Conservation (phyloP, 2,329 filamentous ascomycete genomes). For the Aspergillus ustus region DNA sequence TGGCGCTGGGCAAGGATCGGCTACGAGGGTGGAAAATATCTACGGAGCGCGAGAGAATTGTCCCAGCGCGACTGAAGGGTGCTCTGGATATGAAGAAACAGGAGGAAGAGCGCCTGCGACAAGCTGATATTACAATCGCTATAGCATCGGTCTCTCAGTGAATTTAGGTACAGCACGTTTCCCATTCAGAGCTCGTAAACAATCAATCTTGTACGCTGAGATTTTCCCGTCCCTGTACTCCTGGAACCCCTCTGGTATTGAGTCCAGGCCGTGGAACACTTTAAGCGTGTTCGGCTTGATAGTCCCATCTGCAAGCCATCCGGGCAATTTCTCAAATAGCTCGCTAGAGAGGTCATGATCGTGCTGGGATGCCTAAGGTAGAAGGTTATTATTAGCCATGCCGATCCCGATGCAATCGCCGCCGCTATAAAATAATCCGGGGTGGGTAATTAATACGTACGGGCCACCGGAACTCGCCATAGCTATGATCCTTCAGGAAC, state of each 20-base stretch:
- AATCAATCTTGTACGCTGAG: slow-evolving; percentile 48
- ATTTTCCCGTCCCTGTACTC: slow-evolving; percentile 45
- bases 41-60: slow-evolving; percentile 43
- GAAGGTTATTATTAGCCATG: not conserved
- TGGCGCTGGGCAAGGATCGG: slow-evolving; percentile 51
- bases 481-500: slow-evolving; percentile 47
- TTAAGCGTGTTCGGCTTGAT: slow-evolving; percentile 43
- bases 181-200: slow-evolving; percentile 35
- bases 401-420: not conserved
- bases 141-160: too few relatives aligned
- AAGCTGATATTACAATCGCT: not conserved
- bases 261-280: slow-evolving; percentile 38
- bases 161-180: too few relatives aligned
- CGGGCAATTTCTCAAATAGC: slow-evolving; percentile 44
- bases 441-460: slow-evolving; percentile 37
- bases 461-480: slow-evolving; percentile 42
- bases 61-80: slow-evolving; percentile 15
- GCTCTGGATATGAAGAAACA: slow-evolving; percentile 16
- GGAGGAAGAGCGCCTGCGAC: slow-evolving; percentile 23
- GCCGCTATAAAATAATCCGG: not conserved
- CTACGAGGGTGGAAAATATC: slow-evolving; percentile 55
- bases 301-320: slow-evolving; percentile 37
- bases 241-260: slow-evolving; percentile 42
- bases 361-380: slow-evolving; percentile 35
- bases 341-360: slow-evolving; percentile 45